phyloP scores from a whole-genome alignment of 768 basidiomycete genomes.

The Aureoboletus auriporus region DNA sequence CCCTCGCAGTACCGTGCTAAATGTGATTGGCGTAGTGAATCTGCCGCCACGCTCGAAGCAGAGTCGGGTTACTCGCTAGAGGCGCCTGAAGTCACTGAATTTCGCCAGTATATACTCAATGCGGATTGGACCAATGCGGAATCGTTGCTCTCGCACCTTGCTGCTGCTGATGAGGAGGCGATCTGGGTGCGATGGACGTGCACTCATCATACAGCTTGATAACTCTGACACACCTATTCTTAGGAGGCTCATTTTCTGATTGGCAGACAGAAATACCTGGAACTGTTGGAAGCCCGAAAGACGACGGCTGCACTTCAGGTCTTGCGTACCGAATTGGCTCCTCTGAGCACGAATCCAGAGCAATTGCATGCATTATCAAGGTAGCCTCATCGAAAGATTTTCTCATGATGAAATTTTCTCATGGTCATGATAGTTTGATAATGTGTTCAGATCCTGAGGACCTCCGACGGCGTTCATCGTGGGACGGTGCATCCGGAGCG shows the following conservation, averaged over 20 bases:
- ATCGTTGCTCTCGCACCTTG: conserved; percentile 59
- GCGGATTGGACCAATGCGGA: conserved; percentile 83
- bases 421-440: conserved; percentile 55
- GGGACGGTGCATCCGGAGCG: conserved; percentile 84
- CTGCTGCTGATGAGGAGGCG: conserved; percentile 63
- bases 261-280: conserved; percentile 93
- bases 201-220: conserved; percentile 5
- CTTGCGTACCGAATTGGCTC: conserved; percentile 84
- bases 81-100: conserved; percentile 68
- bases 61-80: conserved; percentile 93
- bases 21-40: conserved; percentile 53
- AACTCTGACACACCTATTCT: conserved; percentile 20
- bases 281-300: conserved; percentile 78
- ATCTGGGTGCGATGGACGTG: conserved; percentile 53
- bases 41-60: conserved; percentile 82
- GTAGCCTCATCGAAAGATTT: conserved; percentile 37
- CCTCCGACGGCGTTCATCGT: conserved; percentile 71
- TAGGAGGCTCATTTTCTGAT: conserved; percentile 86
- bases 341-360: conserved; percentile 73
- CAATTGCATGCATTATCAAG: conserved; percentile 85
- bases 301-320: conserved; percentile 81
- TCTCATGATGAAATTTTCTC: conserved; percentile 6
- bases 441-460: conserved; percentile 91
- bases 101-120: conserved; percentile 74
- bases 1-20: conserved; percentile 8